Base-by-base conservation (phyloP, 2,329 filamentous ascomycete species). In the Monosporascus sp. region DNA sequence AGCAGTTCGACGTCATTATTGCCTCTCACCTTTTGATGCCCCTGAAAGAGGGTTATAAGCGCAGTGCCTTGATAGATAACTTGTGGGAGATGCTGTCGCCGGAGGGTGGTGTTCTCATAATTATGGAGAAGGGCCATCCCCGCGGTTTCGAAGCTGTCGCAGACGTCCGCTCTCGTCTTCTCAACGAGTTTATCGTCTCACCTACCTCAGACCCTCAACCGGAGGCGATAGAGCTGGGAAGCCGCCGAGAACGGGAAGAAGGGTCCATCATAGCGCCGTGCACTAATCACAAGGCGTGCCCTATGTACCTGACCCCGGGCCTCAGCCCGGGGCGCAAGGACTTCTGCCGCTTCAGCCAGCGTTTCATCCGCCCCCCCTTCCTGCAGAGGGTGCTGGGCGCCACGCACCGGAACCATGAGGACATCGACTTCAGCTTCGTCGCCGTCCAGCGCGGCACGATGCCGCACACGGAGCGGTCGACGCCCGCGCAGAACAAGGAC, bases 141-240 rank as follows among this genome's bases (percentile, higher is more conserved):
- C 84, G 90, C 44, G 94, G 94, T 0, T 99, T 99, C 60, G 94
- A 97, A 68, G 89, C 90, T 15, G 83, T 99, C 41, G 93, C 90
- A 11, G 88, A 88, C 47, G 91, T 92, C 6, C 85, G 94, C 48
- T 81, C 91, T 43, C 83, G 89, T 55, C 75, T 99, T 1, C 76
- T 97, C 1, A 82, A 88, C 55, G 83, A 87, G 45, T 85, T 89
- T 66, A 77, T 77, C 24, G 65, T 72, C 53, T 63, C 58, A 35
- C 63, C 62, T 38, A 56, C 52, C 24, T 66, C 65, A 2, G 58
- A 61, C 39, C 63, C 65, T 27, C 64, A 68, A 63, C 51, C 70
- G 0, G 72, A 79, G 17, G 65, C 74, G 2, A 66, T 71, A 25
- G 73, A 77, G 49, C 65, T 71, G 6, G 68, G 70, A 11, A 65